Conservation (phyloP, 2,329 filamentous ascomycete genomes). For the Colletotrichum abscissum region DNA sequence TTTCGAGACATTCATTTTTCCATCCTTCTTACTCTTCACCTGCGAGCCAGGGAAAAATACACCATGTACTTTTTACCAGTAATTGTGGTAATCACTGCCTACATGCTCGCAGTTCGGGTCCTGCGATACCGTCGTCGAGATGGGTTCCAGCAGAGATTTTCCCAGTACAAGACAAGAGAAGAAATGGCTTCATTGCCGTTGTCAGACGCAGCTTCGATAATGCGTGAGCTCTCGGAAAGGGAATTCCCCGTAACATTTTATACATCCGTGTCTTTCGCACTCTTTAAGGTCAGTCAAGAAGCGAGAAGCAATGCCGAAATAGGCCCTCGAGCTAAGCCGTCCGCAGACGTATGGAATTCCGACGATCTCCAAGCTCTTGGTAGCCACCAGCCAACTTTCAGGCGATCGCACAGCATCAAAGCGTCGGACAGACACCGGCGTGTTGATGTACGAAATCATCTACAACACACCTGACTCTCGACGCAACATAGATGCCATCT, state of each 20-base stretch:
- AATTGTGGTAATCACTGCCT: neutral
- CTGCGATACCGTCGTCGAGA: slow-evolving; percentile 21
- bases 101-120: neutral
- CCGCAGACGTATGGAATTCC: slow-evolving; percentile 62
- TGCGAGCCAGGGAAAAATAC: neutral
- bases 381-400: slow-evolving; percentile 59
- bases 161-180: slow-evolving; percentile 18
- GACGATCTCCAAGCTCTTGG: slow-evolving; percentile 60
- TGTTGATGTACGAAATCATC: slow-evolving; percentile 61
- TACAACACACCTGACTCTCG: slow-evolving; percentile 53
- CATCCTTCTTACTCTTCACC: neutral
- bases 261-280: slow-evolving; percentile 66
- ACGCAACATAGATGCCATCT: slow-evolving; percentile 62
- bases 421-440: slow-evolving; percentile 62
- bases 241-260: slow-evolving; percentile 67
- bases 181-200: slow-evolving; percentile 27
- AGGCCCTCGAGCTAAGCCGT: neutral
- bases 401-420: slow-evolving; percentile 58
- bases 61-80: neutral
- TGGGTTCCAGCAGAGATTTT: neutral
- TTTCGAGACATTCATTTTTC: neutral
- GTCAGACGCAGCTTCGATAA: slow-evolving; percentile 41
- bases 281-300: slow-evolving; percentile 60
- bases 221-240: slow-evolving; percentile 53
- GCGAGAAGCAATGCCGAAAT: neutral